A percentile compares a stretch with the other conserved stretches of the same genome.
These are phyloP conservation scores for Pythium apleroticum DNA, from an alignment of 352 stramenopile genomes.

Conservation along the genomic window DNA sequence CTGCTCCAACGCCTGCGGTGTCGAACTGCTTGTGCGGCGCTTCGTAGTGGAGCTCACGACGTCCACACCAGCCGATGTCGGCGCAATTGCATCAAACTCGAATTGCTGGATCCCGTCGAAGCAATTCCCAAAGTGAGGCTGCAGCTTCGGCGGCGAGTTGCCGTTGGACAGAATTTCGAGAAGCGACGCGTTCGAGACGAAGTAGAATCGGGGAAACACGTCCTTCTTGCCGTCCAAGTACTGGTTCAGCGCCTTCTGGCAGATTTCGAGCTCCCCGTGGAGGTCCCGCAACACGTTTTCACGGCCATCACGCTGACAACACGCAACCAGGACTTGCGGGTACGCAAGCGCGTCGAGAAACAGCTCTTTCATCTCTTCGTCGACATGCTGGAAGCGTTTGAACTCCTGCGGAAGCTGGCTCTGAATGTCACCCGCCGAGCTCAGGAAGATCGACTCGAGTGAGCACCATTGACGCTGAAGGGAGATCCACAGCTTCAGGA, in stretches of 20 bases:
- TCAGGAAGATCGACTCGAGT: constrained; percentile 95
- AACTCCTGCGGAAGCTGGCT: constrained; percentile 91
- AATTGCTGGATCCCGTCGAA: constrained; percentile 90
- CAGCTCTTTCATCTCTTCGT: constrained; percentile 85
- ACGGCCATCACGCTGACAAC: constrained; percentile 73
- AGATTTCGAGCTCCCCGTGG: constrained; percentile 91
- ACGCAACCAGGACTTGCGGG: constrained; percentile 74
- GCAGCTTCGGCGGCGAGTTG: constrained; percentile 81
- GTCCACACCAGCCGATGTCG: constrained; percentile 11
- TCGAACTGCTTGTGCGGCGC: constrained; percentile 11
- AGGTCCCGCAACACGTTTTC: constrained; percentile 82
- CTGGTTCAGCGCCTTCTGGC: constrained; percentile 95
- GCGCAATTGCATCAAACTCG: constrained; percentile 53
- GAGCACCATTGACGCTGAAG: constrained; percentile 92
- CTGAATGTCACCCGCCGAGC: constrained; percentile 90
- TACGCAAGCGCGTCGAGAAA: constrained; percentile 57
- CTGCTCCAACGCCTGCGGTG: constrained; percentile 19
- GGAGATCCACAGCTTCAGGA: constrained; percentile 92
- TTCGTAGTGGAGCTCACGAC: not conserved
- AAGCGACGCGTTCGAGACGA: constrained; percentile 93
- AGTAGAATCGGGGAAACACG: constrained; percentile 96
- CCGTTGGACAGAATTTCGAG: constrained; percentile 96
- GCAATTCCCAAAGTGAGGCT: constrained; percentile 89
- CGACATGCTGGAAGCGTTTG: constrained; percentile 87
- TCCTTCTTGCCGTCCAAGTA: constrained; percentile 97